Evolutionary conservation across 2,329 filamentous ascomycete species (phyloP), one percentile per base, ranked within the genome.

Genomic region (Ophiognomonia clavigignenti-juglandacearum): DNA sequence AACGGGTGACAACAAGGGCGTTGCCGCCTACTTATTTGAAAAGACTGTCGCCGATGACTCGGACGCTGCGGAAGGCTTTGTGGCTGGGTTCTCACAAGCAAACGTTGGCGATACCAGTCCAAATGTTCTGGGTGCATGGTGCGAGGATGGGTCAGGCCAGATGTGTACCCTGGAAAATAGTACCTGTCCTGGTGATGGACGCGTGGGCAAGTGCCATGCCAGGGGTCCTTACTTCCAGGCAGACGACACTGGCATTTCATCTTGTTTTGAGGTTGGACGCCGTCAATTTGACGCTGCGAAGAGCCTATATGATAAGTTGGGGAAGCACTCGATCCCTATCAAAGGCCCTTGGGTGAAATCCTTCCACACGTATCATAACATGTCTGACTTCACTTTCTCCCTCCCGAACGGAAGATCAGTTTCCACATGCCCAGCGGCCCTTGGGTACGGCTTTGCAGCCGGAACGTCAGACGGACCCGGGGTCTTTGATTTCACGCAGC

Each of bases 1-100:
- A 42, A 84, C 90, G 3, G 92, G 88, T n/a, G 92, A 97, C 64
- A 97, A 97, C 71, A 97, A 97, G 68, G 92, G 92, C 11, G 88
- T 96, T 6, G 91, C 92, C 2, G 87, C 91, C 0, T 86, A 85
- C 61, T 71, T 96, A 11, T 84, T 96, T 44, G 92, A 97, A 62
- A 78, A 85, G 54, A 82, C 78, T 43, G 74, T 85, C 40, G 62
- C 68, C 3, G 66, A 64, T n/a, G 72, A 80, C 16, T 60, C 70
- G 2, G 72, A 69, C 16, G 81, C 82, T 27, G 75, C 78, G 0
- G 70, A 80, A 2, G 78, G 75, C 9, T 96, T 95, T 56, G 87
- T 96, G 1, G 90, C 91, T 3, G 92, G 89, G 4, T 97, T 96
- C 64, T 93, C 88, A 1, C 92, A 96, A 63, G 82, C 91, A 10